Percentiles rank a stretch among this genome's conserved stretches.
phyloP scores from a whole-genome alignment of 805 yeast species.

The Cyberlindnera subsufficiens region DNA sequence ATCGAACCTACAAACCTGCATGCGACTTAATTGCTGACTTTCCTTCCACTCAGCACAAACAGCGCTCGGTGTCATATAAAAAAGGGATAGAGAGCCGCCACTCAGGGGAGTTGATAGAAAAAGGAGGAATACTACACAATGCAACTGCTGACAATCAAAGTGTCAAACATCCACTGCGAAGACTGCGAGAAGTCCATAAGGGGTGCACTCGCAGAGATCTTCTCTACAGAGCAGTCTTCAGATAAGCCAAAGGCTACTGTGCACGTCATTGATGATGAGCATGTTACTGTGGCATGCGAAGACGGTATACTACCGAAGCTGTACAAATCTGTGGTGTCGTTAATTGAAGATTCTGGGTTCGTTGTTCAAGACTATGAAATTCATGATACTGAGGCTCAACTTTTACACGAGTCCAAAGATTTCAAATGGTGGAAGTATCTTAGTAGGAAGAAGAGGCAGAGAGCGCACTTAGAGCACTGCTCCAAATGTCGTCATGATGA shows the following conservation, averaged over 20 bases:
- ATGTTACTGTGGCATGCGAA: slow-evolving; percentile 8
- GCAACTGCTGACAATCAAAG: slow-evolving; percentile 1
- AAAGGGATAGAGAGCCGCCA: no score
- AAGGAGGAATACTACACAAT: background rate
- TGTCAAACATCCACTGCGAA: slow-evolving; percentile 6
- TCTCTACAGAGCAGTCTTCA: background rate
- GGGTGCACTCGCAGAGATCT: background rate
- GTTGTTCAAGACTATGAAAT: slow-evolving; percentile 22
- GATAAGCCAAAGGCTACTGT: slow-evolving; percentile 8
- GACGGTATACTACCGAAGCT: slow-evolving; percentile 1
- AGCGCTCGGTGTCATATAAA: no score
- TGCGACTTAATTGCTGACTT: no score
- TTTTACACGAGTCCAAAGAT: background rate
- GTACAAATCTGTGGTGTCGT: slow-evolving; percentile 4
- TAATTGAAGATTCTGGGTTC: slow-evolving; percentile 13
- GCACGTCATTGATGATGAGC: slow-evolving; percentile 10
- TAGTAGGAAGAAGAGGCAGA: slow-evolving; percentile 13
- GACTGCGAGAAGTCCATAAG: slow-evolving; percentile 5
- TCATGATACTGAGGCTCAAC: slow-evolving; percentile 15
- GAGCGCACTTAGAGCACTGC: slow-evolving; percentile 37
- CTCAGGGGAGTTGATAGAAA: background rate
- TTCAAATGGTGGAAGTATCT: slow-evolving; percentile 2
- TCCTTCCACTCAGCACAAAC: no score
- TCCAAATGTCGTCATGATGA: slow-evolving; percentile 30
- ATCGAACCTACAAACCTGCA: no score